Conservation (phyloP, 176 grass and related monocot species). For the Thalia dealbata region DNA sequence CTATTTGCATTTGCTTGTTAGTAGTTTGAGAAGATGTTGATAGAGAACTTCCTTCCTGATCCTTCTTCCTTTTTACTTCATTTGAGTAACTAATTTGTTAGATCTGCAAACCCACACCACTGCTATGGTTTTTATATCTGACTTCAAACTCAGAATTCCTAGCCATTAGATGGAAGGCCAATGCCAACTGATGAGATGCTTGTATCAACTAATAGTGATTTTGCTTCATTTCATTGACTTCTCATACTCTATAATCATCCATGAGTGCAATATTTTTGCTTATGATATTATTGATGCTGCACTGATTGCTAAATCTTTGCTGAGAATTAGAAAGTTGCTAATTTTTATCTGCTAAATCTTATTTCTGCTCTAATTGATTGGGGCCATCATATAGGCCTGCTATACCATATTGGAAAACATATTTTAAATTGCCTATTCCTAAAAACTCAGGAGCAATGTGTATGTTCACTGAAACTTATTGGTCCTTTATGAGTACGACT, state of each 20-base stretch:
- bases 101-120: not conserved
- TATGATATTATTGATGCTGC: not conserved
- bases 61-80: not conserved
- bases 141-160: not conserved
- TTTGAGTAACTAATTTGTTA: not conserved
- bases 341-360: not conserved
- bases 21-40: not conserved
- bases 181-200: not conserved
- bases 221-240: not conserved
- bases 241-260: not conserved
- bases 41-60: not conserved
- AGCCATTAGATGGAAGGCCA: not conserved
- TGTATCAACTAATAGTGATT: not conserved
- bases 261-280: not conserved
- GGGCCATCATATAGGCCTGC: not conserved
- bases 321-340: not conserved
- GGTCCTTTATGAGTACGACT: not conserved
- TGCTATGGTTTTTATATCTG: not conserved
- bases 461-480: not conserved
- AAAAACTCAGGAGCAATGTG: too few relatives aligned
- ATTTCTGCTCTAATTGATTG: not conserved
- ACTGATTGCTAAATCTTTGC: not conserved
- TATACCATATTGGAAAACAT: not conserved
- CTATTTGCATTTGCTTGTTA: not conserved
- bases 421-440: not conserved